Evolutionary conservation across 2,329 filamentous ascomycete genomes (phyloP), one percentile per base, ranked within the genome.

Genomic region (Fusarium luffae): DNA sequence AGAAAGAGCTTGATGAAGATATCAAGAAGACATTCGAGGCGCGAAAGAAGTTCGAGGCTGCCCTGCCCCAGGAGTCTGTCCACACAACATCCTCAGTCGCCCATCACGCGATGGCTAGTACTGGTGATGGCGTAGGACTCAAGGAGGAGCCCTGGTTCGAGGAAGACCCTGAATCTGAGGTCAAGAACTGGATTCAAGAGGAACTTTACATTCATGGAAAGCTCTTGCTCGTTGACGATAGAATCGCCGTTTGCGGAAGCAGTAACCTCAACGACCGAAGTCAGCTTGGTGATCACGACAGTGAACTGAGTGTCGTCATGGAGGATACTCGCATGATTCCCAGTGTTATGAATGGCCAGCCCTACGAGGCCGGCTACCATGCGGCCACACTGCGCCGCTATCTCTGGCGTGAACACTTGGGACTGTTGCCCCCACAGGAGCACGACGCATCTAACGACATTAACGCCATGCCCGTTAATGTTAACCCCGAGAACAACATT

Each of bases 131-230:
- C 5, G 89, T 78, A 78, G 87, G 77, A 82, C 85, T 85, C 80
- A 88, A 74, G 5, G 89, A 93, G 12, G 93, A 97, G 78, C 75
- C 82, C 1, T 98, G 93, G 92, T 91, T 94, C 18, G 91, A 92
- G 18, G 83, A 85, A 1, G 82, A 91, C 5, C 82, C 89, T 0
- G 88, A 95, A 71, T 87, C 88, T 2, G 96, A 98, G 79, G 91
- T 94, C 60, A 87, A 91, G 56, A 93, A 97, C 77, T 97, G 96
- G 84, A 91, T 98, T 63, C 95, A 97, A 77, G 96, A 99, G 78
- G 95, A 99, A 79, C 87, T 98, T 3, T 99, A 99, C 78, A 91
- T 98, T 49, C 96, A 99, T 79, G 92, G 90, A 28, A 99, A 98
- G 82, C 85, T 98, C 37, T 86, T 96, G 71, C 95, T 98, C 71